Evolutionary conservation across 306 rosid species (phyloP).

Genomic region (Castanea crenata): DNA sequence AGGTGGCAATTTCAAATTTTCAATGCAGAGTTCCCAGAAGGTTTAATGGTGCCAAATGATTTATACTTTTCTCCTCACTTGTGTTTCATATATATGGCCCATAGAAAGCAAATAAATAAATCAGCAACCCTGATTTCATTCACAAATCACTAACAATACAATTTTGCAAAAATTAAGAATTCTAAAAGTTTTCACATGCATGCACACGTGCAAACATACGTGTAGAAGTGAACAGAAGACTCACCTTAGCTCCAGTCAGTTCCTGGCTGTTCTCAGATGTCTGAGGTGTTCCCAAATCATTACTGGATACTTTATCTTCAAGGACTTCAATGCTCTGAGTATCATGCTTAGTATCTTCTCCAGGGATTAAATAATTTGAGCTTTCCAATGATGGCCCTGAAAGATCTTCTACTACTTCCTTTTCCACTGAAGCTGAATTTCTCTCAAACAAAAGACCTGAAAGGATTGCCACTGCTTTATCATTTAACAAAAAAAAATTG

Average conservation of each 20-base stretch:
- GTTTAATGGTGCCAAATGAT: neutral
- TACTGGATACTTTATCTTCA: slow-evolving; percentile 30
- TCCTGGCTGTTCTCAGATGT: slow-evolving; percentile 40
- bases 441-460: slow-evolving; percentile 29
- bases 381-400: slow-evolving; percentile 34
- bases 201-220: neutral
- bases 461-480: slow-evolving; percentile 30
- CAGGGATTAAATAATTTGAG: slow-evolving; percentile 25
- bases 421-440: slow-evolving; percentile 25
- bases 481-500: slow-evolving; percentile 24
- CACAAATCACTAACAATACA: neutral
- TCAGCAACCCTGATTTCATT: neutral
- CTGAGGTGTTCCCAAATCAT: slow-evolving; percentile 31
- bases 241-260: slow-evolving; percentile 44
- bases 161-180: neutral
- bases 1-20: neutral
- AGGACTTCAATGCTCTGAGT: slow-evolving; percentile 22
- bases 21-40: neutral
- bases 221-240: neutral
- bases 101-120: neutral
- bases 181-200: neutral
- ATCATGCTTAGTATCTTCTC: slow-evolving; percentile 23
- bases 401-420: slow-evolving; percentile 26
- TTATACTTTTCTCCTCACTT: neutral
- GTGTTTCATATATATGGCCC: neutral